A percentile compares a stretch with the other conserved stretches of the same genome.
Evolutionary conservation across 1,139 yeast genomes (phyloP).

Genomic region (Hanseniaspora uvarum): DNA sequence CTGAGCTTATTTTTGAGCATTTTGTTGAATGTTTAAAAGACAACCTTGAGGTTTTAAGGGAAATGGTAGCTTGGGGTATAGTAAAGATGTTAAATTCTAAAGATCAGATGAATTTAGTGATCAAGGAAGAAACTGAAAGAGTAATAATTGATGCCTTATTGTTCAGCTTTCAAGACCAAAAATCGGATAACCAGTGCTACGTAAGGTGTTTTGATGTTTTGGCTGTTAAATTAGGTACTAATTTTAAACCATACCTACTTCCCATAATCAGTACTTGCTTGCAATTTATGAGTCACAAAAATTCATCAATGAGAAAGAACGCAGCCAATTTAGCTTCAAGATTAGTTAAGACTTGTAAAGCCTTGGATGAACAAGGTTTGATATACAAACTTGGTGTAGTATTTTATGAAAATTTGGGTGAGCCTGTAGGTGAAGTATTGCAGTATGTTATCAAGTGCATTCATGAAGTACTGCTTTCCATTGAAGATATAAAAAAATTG

Average conservation of each 20-base stretch:
- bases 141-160: constrained; percentile 70
- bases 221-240: constrained; percentile 53
- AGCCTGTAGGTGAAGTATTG: constrained; percentile 85
- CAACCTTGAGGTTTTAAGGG: constrained; percentile 68
- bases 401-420: constrained; percentile 85
- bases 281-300: constrained; percentile 63
- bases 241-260: constrained; percentile 65
- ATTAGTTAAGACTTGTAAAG: constrained; percentile 56
- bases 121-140: constrained; percentile 52
- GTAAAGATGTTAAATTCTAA: constrained; percentile 38
- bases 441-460: constrained; percentile 76
- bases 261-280: constrained; percentile 65
- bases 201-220: constrained; percentile 59
- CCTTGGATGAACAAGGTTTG: constrained; percentile 56
- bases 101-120: constrained; percentile 39
- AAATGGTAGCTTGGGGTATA: constrained; percentile 68
- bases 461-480: constrained; percentile 40
- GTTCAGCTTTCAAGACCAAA: constrained; percentile 77
- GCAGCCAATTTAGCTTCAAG: constrained; percentile 69
- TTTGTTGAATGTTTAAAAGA: constrained; percentile 59
- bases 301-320: constrained; percentile 69
- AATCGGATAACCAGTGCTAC: constrained; percentile 43
- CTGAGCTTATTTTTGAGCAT: constrained; percentile 47
- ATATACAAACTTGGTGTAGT: constrained; percentile 62
- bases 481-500: constrained; percentile 34